phyloP scores from a whole-genome alignment of 129 eudicot genomes.

The Pittosporum tobira region DNA sequence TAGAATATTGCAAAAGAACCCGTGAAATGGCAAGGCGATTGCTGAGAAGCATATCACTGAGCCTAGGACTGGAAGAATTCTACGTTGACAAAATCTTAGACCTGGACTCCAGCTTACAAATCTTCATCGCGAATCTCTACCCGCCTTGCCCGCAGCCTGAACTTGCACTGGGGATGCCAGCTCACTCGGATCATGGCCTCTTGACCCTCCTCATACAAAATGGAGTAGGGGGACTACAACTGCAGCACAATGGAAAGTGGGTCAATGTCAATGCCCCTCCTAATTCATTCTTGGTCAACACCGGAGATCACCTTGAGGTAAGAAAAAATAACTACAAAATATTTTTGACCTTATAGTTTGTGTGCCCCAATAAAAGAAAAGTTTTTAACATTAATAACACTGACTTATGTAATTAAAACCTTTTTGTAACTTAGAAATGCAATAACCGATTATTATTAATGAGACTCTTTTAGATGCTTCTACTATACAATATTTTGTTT shows the following conservation, averaged over 20 bases:
- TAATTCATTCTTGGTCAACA: slow-evolving; percentile 46
- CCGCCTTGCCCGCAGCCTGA: slow-evolving; percentile 62
- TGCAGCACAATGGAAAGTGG: slow-evolving; percentile 46
- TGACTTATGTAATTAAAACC: too few species aligned
- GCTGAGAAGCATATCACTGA: slow-evolving; percentile 30
- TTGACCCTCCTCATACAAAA: slow-evolving; percentile 41
- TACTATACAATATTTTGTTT: background rate
- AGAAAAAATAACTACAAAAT: too few species aligned
- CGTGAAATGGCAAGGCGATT: slow-evolving; percentile 31
- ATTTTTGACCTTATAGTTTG: too few species aligned
- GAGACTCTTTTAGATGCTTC: too few species aligned
- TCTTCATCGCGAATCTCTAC: slow-evolving; percentile 31
- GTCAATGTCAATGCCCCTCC: slow-evolving; percentile 35
- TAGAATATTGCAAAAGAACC: slow-evolving; percentile 32
- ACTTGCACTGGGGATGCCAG: slow-evolving; percentile 52
- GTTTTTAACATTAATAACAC: too few species aligned
- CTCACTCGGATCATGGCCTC: slow-evolving; percentile 62
- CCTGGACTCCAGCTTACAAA: slow-evolving; percentile 32
- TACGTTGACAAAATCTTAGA: slow-evolving; percentile 24
- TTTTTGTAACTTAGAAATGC: too few species aligned
- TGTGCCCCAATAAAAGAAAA: too few species aligned
- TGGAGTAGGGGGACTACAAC: slow-evolving; percentile 38
- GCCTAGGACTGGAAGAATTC: slow-evolving; percentile 41
- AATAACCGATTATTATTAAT: too few species aligned
- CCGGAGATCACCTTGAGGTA: slow-evolving; percentile 62